Conservation (phyloP, 192 early-diverging fungal genomes). For the Gamsiella multidivaricata region DNA sequence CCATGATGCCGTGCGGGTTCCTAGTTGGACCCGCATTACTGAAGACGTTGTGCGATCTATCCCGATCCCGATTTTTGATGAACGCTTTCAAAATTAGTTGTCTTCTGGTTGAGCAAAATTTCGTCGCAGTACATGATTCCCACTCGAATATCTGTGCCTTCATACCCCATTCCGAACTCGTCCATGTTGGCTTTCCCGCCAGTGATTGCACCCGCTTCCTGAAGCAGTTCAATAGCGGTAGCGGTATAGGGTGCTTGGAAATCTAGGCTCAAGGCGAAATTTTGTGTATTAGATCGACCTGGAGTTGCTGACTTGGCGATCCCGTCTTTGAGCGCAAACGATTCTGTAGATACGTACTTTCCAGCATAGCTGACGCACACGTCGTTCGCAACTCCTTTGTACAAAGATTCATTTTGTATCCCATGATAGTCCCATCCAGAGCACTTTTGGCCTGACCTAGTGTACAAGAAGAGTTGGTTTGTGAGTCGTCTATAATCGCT, state of each 20-base stretch:
- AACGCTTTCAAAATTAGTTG: too few relatives aligned
- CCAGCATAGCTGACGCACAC: constrained; percentile 80
- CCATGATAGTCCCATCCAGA: constrained; percentile 76
- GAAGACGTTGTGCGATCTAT: constrained; percentile 40
- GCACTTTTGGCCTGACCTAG: constrained; percentile 42
- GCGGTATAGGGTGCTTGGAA: constrained; percentile 79
- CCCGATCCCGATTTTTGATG: too few relatives aligned
- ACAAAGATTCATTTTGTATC: constrained; percentile 87
- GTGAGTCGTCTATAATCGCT: background rate
- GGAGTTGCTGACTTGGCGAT: too few relatives aligned
- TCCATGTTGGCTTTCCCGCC: constrained; percentile 93
- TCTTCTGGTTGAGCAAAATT: too few relatives aligned
- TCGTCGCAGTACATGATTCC: too few relatives aligned
- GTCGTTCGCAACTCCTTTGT: constrained; percentile 70
- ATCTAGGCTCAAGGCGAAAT: constrained; percentile 51
- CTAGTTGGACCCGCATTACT: constrained; percentile 14
- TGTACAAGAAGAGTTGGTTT: background rate
- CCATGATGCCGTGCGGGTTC: constrained; percentile 46
- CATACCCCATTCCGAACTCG: constrained; percentile 96
- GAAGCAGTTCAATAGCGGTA: constrained; percentile 73
- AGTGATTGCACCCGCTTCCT: constrained; percentile 70
- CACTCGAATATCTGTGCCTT: too few relatives aligned
- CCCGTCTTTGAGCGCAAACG: too few relatives aligned
- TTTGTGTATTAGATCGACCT: too few relatives aligned
- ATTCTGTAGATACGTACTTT: constrained; percentile 63